Evolutionary conservation across 768 basidiomycete species (phyloP), one percentile per base, ranked within the genome.

Genomic region (Tulasnella sp.): DNA sequence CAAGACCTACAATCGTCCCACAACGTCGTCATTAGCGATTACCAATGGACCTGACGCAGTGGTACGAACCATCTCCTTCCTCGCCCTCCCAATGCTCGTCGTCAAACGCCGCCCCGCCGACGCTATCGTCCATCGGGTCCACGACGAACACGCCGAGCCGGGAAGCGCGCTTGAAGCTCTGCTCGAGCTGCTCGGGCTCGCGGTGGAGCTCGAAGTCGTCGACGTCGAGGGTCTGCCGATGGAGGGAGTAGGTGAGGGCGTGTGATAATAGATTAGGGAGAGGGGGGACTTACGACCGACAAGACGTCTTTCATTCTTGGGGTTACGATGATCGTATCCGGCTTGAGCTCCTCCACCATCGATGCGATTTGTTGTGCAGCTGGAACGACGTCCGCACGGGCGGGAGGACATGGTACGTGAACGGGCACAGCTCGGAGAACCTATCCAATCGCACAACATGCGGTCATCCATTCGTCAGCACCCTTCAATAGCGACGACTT

Each of bases 31-130:
- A n/a, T 39, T n/a, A 65, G 32, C 26, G 17, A 19, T 5, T 14
- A n/a, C 34, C 3, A 34, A 40, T 16, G 67, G 67, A 34, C 17
- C 1, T 7, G n/a, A 59, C 22, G n/a, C 37, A 14, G 11, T 3
- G 16, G 5, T n/a, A 41, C 66, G 14, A 16, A 69, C 69, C 44
- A 9, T 69, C 69, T 5, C 71, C 62, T 22, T 72, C 71, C 9
- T 63, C 71, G 11, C 71, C 71, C 4, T 72, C 71, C 71, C 71
- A 72, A 22, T 39, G 5, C 26, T 72, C 71, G 29, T 72, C 71
- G 6, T 37, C 35, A 42, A 40, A 39, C 22, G 71, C 62, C 22
- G 16, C 39, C 2, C 71, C 71, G 11, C 71, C 62, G 3, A 65
- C 35, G 22, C 17, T 22, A 16, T 62, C 62, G n/a, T 62, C 52